Conservation (phyloP, 2,329 filamentous ascomycete species). For the Scedosporium minutisporum region DNA sequence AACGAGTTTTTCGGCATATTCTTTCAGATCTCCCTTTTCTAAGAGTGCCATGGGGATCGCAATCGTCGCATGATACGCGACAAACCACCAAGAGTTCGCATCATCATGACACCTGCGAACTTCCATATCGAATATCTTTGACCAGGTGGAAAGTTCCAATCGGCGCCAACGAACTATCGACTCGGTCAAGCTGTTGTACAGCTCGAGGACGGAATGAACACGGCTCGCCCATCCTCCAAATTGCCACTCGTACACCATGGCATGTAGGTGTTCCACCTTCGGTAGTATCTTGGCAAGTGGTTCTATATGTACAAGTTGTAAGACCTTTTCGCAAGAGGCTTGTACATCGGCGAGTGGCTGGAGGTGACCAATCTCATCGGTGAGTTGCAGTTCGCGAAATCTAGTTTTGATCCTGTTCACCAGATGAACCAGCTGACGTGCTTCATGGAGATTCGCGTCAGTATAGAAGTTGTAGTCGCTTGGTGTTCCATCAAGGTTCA, state of each 20-base stretch:
- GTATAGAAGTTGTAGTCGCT: slow-evolving; percentile 79
- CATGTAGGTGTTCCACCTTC: slow-evolving; percentile 79
- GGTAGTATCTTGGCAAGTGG: slow-evolving; percentile 80
- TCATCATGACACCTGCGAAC: slow-evolving; percentile 63
- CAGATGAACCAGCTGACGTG: slow-evolving; percentile 61
- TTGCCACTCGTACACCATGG: slow-evolving; percentile 87
- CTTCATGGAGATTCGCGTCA: slow-evolving; percentile 67
- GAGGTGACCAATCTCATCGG: slow-evolving; percentile 61
- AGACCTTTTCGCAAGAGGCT: slow-evolving; percentile 60
- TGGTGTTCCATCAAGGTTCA: slow-evolving; percentile 25
- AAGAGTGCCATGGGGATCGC: slow-evolving; percentile 61
- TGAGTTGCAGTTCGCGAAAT: slow-evolving; percentile 60
- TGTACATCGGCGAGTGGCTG: slow-evolving; percentile 72
- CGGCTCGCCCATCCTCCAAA: slow-evolving; percentile 74
- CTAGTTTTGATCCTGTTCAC: slow-evolving; percentile 59
- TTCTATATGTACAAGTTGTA: slow-evolving; percentile 68
- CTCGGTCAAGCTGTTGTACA: slow-evolving; percentile 71
- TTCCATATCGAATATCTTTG: slow-evolving; percentile 78
- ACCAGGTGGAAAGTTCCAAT: slow-evolving; percentile 87
- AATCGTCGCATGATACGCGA: slow-evolving; percentile 85
- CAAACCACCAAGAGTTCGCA: slow-evolving; percentile 89
- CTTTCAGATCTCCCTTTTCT: slow-evolving; percentile 46
- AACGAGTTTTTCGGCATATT: slow-evolving; percentile 61
- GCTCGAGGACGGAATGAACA: slow-evolving; percentile 56
- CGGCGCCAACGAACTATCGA: slow-evolving; percentile 83